These are phyloP conservation scores for Diaporthe sp. DNA, from an alignment of 2,329 filamentous ascomycete genomes.

Conservation along the genomic window DNA sequence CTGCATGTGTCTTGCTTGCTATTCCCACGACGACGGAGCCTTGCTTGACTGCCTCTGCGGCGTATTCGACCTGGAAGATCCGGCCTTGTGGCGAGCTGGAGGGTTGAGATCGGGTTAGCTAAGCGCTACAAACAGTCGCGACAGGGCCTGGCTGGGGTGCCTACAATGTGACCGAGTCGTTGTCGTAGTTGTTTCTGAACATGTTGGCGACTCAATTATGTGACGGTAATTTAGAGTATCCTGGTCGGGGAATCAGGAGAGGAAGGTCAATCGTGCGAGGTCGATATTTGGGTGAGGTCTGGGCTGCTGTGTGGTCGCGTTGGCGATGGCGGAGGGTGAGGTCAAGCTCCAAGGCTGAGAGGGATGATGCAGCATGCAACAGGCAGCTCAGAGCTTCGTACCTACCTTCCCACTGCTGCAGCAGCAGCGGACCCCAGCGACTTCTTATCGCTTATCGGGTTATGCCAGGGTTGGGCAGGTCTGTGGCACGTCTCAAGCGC, in stretches of 20 bases:
- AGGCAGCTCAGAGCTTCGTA: conserved; percentile 46
- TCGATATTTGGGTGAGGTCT: conserved; percentile 6
- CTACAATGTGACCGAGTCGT: conserved; percentile 99
- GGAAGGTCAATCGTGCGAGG: neutral
- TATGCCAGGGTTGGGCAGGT: conserved; percentile 6
- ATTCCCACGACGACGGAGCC: conserved; percentile 97
- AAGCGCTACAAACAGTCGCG: conserved; percentile 41
- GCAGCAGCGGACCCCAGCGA: conserved; percentile 5
- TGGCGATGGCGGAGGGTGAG: conserved; percentile 23
- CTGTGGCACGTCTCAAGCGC: conserved; percentile 29
- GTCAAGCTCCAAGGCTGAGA: conserved; percentile 39
- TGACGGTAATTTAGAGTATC: neutral
- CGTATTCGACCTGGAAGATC: conserved; percentile 99
- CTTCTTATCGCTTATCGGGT: conserved; percentile 38
- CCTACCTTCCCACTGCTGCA: conserved; percentile 35
- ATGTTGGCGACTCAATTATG: conserved; percentile 66
- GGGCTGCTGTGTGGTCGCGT: conserved; percentile 17
- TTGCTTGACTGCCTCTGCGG: conserved; percentile 98
- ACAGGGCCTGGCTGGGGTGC: conserved; percentile 50
- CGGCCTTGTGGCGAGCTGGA: conserved; percentile 95
- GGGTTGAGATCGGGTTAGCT: conserved; percentile 46
- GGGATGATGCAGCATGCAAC: conserved; percentile 39
- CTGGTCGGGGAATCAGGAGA: neutral
- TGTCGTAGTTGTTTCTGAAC: conserved; percentile 99
- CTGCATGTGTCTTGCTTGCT: conserved; percentile 97